Percentiles rank a stretch among this genome's conserved stretches.
phyloP scores from a whole-genome alignment of 2,329 filamentous ascomycete species.

The Colletotrichum endophyticum region DNA sequence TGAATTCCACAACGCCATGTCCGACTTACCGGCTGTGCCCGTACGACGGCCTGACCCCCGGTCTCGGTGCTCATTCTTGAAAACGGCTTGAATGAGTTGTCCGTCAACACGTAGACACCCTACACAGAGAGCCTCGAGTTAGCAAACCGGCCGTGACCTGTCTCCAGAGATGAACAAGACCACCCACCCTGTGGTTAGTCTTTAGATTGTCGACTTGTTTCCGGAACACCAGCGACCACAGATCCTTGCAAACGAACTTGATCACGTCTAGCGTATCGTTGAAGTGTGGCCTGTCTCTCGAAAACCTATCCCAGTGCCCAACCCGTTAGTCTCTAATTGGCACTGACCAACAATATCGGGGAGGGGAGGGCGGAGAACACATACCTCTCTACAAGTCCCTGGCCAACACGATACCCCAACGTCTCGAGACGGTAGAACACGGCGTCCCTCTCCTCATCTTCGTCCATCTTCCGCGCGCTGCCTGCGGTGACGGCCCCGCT shows the following conservation, averaged over 20 bases:
- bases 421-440: constrained; percentile 85
- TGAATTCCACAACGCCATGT: background rate
- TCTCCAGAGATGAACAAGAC: background rate
- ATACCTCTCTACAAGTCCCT: constrained; percentile 90
- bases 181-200: constrained; percentile 85
- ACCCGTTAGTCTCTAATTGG: background rate
- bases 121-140: constrained; percentile 32
- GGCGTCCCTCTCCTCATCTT: constrained; percentile 84
- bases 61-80: constrained; percentile 86
- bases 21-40: constrained; percentile 77
- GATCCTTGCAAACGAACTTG: constrained; percentile 98
- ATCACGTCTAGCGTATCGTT: constrained; percentile 94
- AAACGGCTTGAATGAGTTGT: constrained; percentile 89
- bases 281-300: constrained; percentile 83
- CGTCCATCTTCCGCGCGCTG: constrained; percentile 56
- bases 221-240: constrained; percentile 92
- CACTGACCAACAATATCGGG: background rate
- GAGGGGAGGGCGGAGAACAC: background rate
- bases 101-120: constrained; percentile 96
- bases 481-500: constrained; percentile 19
- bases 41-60: constrained; percentile 72
- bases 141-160: background rate
- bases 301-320: constrained; percentile 62
- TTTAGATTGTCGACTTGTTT: constrained; percentile 99
- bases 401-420: constrained; percentile 88